A percentile compares a stretch with the other conserved stretches of the same genome.
These are phyloP conservation scores for Grosmannia penicillata DNA, from an alignment of 2,329 filamentous ascomycete species.

Conservation along the genomic window DNA sequence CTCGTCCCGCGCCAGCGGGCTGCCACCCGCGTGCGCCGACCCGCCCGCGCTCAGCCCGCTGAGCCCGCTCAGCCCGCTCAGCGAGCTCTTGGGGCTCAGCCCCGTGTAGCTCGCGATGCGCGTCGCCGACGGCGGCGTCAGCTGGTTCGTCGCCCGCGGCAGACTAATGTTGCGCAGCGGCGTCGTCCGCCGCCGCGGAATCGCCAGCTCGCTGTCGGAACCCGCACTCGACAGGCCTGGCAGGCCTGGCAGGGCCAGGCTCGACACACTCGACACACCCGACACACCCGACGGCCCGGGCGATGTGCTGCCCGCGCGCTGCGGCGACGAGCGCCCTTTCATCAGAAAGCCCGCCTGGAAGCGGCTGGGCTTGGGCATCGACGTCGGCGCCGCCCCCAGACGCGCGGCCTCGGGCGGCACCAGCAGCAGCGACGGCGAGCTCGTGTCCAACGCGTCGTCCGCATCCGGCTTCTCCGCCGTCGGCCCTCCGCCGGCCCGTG, in stretches of 20 bases:
- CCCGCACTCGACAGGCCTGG: constrained; percentile 28
- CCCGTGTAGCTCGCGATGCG: constrained; percentile 12
- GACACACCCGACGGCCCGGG: constrained; percentile 45
- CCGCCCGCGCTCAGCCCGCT: background rate
- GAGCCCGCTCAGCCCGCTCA: background rate
- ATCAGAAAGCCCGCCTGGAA: constrained; percentile 84
- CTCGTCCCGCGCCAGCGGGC: constrained; percentile 24
- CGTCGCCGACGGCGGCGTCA: constrained; percentile 27
- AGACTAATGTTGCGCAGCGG: constrained; percentile 37
- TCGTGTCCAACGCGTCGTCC: background rate
- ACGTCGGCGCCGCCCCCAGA: constrained; percentile 27
- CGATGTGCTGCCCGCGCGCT: constrained; percentile 35
- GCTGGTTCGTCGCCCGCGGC: constrained; percentile 28
- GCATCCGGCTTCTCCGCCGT: constrained; percentile 2
- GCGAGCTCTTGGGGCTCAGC: constrained; percentile 17
- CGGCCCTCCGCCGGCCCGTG: background rate
- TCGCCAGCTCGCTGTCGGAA: constrained; percentile 5
- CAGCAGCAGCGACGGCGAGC: background rate
- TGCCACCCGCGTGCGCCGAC: background rate
- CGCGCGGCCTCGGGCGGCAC: background rate
- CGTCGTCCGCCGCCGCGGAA: constrained; percentile 13
- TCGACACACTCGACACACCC: too few species aligned
- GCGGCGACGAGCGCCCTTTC: constrained; percentile 23
- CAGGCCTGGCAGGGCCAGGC: too few species aligned
- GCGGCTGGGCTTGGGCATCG: constrained; percentile 48